Conservation (phyloP, 257 asterid genomes). For the Euphrasia confusa region DNA sequence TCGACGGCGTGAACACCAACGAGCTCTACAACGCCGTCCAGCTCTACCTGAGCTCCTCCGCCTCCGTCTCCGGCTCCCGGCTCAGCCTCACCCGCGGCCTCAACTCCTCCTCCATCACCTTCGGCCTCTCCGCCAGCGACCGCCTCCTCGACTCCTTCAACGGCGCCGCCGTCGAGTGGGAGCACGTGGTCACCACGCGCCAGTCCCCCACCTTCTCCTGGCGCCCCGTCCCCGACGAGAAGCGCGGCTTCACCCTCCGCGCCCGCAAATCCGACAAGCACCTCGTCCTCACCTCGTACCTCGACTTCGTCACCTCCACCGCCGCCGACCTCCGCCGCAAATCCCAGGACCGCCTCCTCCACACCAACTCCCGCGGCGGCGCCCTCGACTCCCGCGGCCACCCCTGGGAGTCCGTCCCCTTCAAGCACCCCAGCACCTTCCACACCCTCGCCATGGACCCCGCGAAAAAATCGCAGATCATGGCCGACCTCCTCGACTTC, state of each 20-base stretch:
- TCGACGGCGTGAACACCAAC: conserved; percentile 67
- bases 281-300: conserved; percentile 38
- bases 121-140: conserved; percentile 59
- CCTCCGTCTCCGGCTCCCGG: conserved; percentile 51
- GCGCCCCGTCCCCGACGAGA: conserved; percentile 64
- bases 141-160: conserved; percentile 35
- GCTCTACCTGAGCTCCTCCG: conserved; percentile 55
- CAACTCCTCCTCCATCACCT: conserved; percentile 56
- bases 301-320: conserved; percentile 42
- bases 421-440: conserved; percentile 58
- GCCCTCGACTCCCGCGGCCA: conserved; percentile 53
- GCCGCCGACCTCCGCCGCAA: conserved; percentile 46
- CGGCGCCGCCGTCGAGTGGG: conserved; percentile 51
- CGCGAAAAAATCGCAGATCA: conserved; percentile 30
- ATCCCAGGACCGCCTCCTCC: conserved; percentile 48
- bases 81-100: conserved; percentile 54
- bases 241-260: conserved; percentile 45
- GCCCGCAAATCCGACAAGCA: conserved; percentile 42
- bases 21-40: conserved; percentile 71
- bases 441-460: conserved; percentile 56
- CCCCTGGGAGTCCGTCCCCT: conserved; percentile 63
- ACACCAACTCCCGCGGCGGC: conserved; percentile 57
- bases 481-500: conserved; percentile 48
- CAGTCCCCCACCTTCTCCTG: conserved; percentile 48
- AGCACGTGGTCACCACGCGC: conserved; percentile 49